Evolutionary conservation across 164 flowering plant species (phyloP).

Genomic region (Annona squamosa): DNA sequence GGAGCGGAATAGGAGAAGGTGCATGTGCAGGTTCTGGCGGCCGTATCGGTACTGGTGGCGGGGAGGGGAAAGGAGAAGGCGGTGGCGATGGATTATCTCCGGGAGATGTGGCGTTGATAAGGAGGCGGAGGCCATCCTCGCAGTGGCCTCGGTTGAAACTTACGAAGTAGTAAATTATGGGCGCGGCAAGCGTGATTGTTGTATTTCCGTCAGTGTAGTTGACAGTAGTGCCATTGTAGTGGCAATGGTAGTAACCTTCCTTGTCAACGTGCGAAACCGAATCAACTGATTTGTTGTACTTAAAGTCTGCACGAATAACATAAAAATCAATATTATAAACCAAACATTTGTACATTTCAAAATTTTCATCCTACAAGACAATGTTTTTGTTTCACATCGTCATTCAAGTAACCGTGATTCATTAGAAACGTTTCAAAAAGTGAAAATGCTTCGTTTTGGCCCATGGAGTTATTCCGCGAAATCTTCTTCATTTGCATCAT

Average conservation of each 20-base stretch:
- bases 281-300: conserved; percentile 38
- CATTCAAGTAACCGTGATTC: no score
- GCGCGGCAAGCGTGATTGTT: conserved; percentile 31
- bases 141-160: conserved; percentile 46
- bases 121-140: conserved; percentile 43
- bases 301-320: conserved; percentile 33
- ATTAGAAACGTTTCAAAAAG: no score
- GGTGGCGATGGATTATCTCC: conserved; percentile 13
- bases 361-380: background rate
- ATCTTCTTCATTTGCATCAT: no score
- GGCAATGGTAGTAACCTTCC: conserved; percentile 61
- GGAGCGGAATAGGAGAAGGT: background rate
- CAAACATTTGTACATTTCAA: background rate
- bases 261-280: conserved; percentile 64
- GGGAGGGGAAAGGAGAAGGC: conserved; percentile 25
- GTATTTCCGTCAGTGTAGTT: conserved; percentile 38
- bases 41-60: conserved; percentile 11
- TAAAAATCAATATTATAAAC: background rate
- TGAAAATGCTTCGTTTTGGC: background rate
- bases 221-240: conserved; percentile 28
- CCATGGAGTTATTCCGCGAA: background rate
- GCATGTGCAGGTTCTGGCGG: background rate
- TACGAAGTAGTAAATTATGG: conserved; percentile 49
- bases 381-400: background rate
- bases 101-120: conserved; percentile 39